Evolutionary conservation across 1,139 yeast genomes (phyloP).

Genomic region (Scheffersomyces segobiensis): DNA sequence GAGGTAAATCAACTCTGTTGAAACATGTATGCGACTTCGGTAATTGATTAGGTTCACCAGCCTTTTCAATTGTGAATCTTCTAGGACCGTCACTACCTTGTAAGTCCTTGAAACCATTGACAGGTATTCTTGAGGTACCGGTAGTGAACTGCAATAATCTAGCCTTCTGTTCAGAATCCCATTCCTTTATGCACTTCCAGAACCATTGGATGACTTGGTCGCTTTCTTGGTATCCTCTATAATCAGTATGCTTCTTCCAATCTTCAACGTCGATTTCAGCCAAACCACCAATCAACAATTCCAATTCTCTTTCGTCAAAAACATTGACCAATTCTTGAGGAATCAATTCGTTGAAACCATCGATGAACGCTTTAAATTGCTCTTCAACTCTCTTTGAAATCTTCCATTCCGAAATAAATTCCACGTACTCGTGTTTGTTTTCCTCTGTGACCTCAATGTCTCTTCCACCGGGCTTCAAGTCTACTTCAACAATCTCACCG

Average conservation of each 20-base stretch:
- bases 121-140: slow-evolving; percentile 98
- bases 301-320: slow-evolving; percentile 96
- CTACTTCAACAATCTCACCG: slow-evolving; percentile 89
- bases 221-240: slow-evolving; percentile 93
- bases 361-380: slow-evolving; percentile 93
- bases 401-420: slow-evolving; percentile 94
- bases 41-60: slow-evolving; percentile 89
- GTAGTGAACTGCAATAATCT: slow-evolving; percentile 94
- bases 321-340: slow-evolving; percentile 96
- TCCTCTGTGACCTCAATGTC: slow-evolving; percentile 91
- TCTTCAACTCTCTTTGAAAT: slow-evolving; percentile 90
- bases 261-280: slow-evolving; percentile 97
- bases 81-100: slow-evolving; percentile 99
- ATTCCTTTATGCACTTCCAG: slow-evolving; percentile 90
- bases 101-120: slow-evolving; percentile 95
- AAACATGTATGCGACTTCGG: slow-evolving; percentile 97
- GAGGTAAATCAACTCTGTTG: slow-evolving; percentile 90
- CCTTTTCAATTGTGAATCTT: slow-evolving; percentile 96
- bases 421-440: slow-evolving; percentile 93
- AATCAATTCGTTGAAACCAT: slow-evolving; percentile 94
- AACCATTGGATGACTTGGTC: slow-evolving; percentile 98
- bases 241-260: slow-evolving; percentile 98
- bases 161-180: slow-evolving; percentile 97
- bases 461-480: slow-evolving; percentile 84
- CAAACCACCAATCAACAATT: slow-evolving; percentile 94